Evolutionary conservation across 2,329 filamentous ascomycete species (phyloP), one percentile per base, ranked within the genome.

Genomic region (Trichoderma koningii): DNA sequence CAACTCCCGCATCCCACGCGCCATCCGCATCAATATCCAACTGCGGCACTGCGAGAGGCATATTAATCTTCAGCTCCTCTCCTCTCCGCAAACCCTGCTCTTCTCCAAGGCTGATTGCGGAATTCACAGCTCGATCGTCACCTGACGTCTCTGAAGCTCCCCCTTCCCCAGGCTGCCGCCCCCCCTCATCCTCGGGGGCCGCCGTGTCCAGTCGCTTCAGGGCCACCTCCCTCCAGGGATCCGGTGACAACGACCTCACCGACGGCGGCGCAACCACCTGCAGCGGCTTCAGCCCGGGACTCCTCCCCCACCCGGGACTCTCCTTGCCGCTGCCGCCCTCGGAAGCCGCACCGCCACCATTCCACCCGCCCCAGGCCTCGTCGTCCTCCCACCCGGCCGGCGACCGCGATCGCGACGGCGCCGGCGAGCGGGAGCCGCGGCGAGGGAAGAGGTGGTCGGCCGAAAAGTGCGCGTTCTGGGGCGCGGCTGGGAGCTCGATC

Each of bases 361-460:
- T 72, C 76, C 76, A 78, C 7, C 72, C 73, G n/a, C 74, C 76
- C 76, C 76, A 78, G 1, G 71, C 69, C 64, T 74, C 71, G 44
- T 76, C 73, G 6, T 73, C 73, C 21, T 74, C 72, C 74, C 75
- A 77, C 30, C 34, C 34, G 10, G 73, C 73, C 38, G 72, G 69
- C 23, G 72, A 51, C n/a, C 62, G 62, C 26, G 72, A 51, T 28
- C 34, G 62, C n/a, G 53, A 48, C 30, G 62, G 70, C 30, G 53
- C 53, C 34, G 53, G 70, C 21, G 72, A 71, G 14, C 67, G 47
- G 55, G 69, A 68, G 41, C n/a, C 26, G 15, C 59, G 59, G 53
- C 73, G 69, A 38, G 70, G 71, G 48, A 66, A 70, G 17, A 44
- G 57, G n/a, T 61, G 63, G 41, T 73, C 73, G 59, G 68, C 57